Base-by-base conservation (phyloP, 208 protist species). In the Trypanosoma melophagium region DNA sequence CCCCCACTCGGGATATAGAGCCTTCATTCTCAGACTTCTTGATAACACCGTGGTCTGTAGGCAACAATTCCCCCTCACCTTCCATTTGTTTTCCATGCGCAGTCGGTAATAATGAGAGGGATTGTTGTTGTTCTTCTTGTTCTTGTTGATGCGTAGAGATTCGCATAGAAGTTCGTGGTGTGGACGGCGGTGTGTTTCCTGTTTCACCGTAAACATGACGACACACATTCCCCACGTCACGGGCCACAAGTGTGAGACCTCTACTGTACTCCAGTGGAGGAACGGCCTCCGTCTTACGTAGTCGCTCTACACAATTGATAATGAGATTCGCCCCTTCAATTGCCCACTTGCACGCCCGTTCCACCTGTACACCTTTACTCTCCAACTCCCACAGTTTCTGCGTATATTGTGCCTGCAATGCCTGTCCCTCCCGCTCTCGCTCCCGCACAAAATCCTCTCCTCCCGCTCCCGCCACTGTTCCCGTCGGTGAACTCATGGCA, bases 251-350 rank as follows among this genome's bases (percentile, higher is more conserved):
- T 12, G 69, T 80, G 7, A 95, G 77, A 31, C 87, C 80, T 16
- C 87, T 78, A 70, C 79, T 84, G 45, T 40, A 62, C 49, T 63
- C 62, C 53, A 93, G 67, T 14, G 62, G 59, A 5, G 74, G 81
- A 16, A 70, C 77, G 22, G 83, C 58, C 31, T 35, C 51, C 38
- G 78, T 79, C 10, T 79, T 63, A 12, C 74, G 71, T 44, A 95
- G 73, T 1, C 73, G 76, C 4, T 76, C 73, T 41, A 89, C 77
- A n/a, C 71, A 81, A 28, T 84, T 80, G 0, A 87, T 67, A 31
- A 95, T 85, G 0, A 85, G 3, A 28, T 91, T 92, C 31, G 83
- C 86, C 19, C 79, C 89, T 5, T 81, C 83, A 53, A 89, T 78
- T 41, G 85, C 79, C 52, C 86, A 85, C 60, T 62, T 66, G 57